Evolutionary conservation across 148 eudicot species (phyloP).

Genomic region (Drosera capensis): DNA sequence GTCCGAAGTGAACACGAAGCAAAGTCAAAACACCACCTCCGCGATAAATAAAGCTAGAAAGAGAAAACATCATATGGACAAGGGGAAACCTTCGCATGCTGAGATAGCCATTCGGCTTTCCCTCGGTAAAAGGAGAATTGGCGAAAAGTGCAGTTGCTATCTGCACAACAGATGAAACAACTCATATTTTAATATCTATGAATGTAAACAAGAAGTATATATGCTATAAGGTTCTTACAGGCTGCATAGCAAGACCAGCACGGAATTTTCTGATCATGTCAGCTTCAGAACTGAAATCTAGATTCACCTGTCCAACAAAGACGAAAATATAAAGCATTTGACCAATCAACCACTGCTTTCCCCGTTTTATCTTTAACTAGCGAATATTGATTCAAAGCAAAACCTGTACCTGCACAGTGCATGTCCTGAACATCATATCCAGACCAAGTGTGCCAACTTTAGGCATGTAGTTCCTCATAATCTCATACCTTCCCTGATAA

Average conservation of each 20-base stretch:
- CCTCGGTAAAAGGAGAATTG: slow-evolving; percentile 97
- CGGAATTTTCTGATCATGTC: slow-evolving; percentile 96
- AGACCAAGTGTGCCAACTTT: slow-evolving; percentile 96
- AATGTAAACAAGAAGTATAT: not conserved
- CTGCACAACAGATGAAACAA: slow-evolving; percentile 27
- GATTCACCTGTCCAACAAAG: slow-evolving; percentile 49
- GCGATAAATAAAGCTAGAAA: slow-evolving; percentile 4
- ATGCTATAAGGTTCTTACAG: slow-evolving; percentile 38
- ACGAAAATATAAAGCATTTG: slow-evolving; percentile 5
- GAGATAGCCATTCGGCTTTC: slow-evolving; percentile 89
- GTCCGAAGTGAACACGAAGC: slow-evolving; percentile 13
- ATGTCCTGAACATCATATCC: slow-evolving; percentile 98
- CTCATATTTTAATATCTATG: not conserved
- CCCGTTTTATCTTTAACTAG: not conserved
- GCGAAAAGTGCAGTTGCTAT: slow-evolving; percentile 95
- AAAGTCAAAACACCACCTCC: slow-evolving; percentile 5
- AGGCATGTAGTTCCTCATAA: slow-evolving; percentile 97
- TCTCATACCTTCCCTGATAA: slow-evolving; percentile 91
- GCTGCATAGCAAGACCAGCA: slow-evolving; percentile 94
- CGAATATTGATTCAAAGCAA: not conserved
- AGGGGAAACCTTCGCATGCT: slow-evolving; percentile 61
- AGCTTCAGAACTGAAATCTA: slow-evolving; percentile 88
- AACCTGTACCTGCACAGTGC: slow-evolving; percentile 75
- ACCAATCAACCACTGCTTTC: not conserved
- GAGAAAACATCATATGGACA: not conserved